Evolutionary conservation across 2,329 filamentous ascomycete species (phyloP).

Genomic region (Atkinsonella hypoxylon): DNA sequence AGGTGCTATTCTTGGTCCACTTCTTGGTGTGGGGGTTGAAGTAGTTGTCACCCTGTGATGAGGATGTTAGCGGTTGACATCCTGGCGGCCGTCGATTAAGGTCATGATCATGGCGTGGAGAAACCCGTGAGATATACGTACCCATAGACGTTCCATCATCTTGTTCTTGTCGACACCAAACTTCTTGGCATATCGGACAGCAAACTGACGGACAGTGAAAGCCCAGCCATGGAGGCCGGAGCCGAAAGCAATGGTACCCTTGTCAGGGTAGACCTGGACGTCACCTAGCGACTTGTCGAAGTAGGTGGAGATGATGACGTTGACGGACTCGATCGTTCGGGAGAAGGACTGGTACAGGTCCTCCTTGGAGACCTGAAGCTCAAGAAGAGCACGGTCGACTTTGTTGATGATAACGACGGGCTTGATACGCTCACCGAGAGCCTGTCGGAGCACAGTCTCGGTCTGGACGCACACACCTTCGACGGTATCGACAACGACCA

Average conservation of each 20-base stretch:
- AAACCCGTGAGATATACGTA: conserved; percentile 28
- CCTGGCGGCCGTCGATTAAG: no score
- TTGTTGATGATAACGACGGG: conserved; percentile 99
- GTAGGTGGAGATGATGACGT: conserved; percentile 99
- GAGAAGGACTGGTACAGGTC: conserved; percentile 99
- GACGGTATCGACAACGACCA: conserved; percentile 98
- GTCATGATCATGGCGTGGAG: no score
- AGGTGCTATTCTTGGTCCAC: conserved; percentile 80
- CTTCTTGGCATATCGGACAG: conserved; percentile 94
- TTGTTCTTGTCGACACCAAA: conserved; percentile 99
- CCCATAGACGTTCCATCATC: conserved; percentile 99
- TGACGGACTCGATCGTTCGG: conserved; percentile 98
- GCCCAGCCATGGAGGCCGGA: conserved; percentile 99
- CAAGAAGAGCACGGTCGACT: conserved; percentile 98
- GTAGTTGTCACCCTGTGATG: conserved; percentile 73
- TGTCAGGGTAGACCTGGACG: conserved; percentile 95
- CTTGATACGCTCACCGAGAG: conserved; percentile 99
- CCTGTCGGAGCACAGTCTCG: conserved; percentile 97
- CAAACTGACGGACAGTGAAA: conserved; percentile 98
- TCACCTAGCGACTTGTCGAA: conserved; percentile 94
- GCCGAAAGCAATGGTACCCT: conserved; percentile 96
- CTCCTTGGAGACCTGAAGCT: conserved; percentile 97
- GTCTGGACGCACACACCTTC: conserved; percentile 99
- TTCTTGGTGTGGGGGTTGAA: conserved; percentile 99
- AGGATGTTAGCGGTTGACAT: conserved; percentile 10